Base-by-base conservation (phyloP, 2,329 filamentous ascomycete species). In the Alternaria angustiovoidea region DNA sequence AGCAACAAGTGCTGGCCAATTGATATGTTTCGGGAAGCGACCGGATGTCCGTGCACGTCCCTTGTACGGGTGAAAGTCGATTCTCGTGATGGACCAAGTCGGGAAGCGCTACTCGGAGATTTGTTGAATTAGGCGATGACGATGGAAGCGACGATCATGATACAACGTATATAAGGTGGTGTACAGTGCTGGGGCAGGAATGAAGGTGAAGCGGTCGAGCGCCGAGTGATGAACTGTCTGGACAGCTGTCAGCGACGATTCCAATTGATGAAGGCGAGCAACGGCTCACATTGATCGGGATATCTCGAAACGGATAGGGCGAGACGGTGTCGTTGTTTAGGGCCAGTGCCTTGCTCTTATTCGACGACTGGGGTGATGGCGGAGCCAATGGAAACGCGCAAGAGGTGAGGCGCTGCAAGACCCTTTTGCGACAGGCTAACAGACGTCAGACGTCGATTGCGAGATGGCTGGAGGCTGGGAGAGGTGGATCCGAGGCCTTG, bases 371-470 rank as follows among this genome's bases (percentile, higher is more conserved):
- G 64, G 53, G 58, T 52, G 56, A 51, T 38, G 54, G 47, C 26
- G 61, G 70, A 68, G 69, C 76, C 76, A 78, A 78, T 79, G 64
- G 70, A 62, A 70, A 68, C 55, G 67, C 63, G 54, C 61, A 64
- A 51, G 49, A 62, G 70, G 59, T 69, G 71, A 73, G 73, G 73
- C 75, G 67, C 71, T 62, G 66, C 73, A 67, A 67, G 68, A 69
- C 65, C 63, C 41, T 52, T 66, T 64, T 70, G 66, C 68, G 70
- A 61, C 63, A 59, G 69, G 69, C 72, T 75, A 76, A 66, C 68
- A 75, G 68, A 70, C 72, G 72, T 76, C 75, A 73, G 67, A 67
- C 68, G 68, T 74, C 69, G 67, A 69, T 66, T 68, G 69, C 63
- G 66, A 53, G 61, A 55, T 68, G 70, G 67, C 69, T 51, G 63